Conservation (phyloP, 768 basidiomycete genomes). For the Trametes maxima region DNA sequence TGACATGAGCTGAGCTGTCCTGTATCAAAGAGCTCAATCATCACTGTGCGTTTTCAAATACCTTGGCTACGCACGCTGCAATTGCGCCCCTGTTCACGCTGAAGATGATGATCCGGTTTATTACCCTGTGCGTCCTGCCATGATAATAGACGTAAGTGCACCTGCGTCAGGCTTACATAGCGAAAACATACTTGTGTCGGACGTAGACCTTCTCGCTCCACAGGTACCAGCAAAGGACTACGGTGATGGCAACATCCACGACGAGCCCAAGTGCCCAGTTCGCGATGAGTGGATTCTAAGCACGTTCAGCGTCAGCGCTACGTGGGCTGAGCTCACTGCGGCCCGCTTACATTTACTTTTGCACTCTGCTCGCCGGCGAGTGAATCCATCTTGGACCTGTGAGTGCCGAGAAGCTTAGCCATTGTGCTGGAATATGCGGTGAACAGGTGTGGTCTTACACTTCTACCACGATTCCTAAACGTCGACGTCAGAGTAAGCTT, state of each 20-base stretch:
- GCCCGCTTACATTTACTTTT: neutral
- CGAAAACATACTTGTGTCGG: neutral
- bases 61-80: neutral
- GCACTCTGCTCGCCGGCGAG: too few relatives aligned
- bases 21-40: neutral
- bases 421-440: neutral
- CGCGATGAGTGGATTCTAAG: neutral
- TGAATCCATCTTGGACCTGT: too few relatives aligned
- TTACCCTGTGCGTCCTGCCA: constrained; percentile 1
- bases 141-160: neutral
- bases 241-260: constrained; percentile 4
- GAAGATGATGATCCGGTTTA: constrained; percentile 14
- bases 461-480: neutral
- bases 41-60: neutral
- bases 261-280: constrained; percentile 7
- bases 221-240: constrained; percentile 13
- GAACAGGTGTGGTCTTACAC: neutral
- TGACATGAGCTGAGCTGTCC: neutral
- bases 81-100: constrained; percentile 12
- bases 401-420: too few relatives aligned
- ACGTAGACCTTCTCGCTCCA: constrained; percentile 11
- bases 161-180: neutral
- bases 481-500: neutral
- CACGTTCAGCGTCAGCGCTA: too few relatives aligned
- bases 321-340: neutral